Base-by-base conservation (phyloP, 257 asterid species). In the Nicotiana paniculata region DNA sequence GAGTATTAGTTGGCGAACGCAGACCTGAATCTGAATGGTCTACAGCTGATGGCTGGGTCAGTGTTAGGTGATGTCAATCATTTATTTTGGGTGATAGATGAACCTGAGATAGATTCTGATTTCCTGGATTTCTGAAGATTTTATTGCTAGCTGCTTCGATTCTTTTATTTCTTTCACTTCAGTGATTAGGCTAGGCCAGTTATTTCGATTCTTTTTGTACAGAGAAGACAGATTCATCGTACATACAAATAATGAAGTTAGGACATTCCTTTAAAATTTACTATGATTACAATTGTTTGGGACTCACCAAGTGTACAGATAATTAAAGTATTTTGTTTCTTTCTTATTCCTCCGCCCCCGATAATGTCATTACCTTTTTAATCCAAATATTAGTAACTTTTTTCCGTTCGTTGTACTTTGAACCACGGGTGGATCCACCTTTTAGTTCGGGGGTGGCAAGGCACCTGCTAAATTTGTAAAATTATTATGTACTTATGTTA, bases 1-100 rank as follows among this genome's bases (percentile, higher is more conserved):
- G 32, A 69, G 82, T 79, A 5, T 53, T 95, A 53, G 77, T 86
- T 11, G 32, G 64, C 32, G 83, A 86, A 54, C 70, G 74, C 9
- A 11, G 35, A 74, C 10, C 89, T 75, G 79, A 75, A 26, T 51
- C 88, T 39, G 77, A 89, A 85, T 91, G 97, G 95, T 86, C 93
- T 51, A 85, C 81, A 79, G 76, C 89, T 57, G 95, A 84, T 28
- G 95, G 85, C 53, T 95, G 98, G 98, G 77, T 93, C 87, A 86
- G 87, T 51, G 81, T 93, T 2, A 90, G 97, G 86, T 91, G 91
- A 91, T 72, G 86, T 43, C 75, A 79, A 51, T 21, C 74, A 62
- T 48, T 18, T 68, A 0, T 13, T 9, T 26, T n/a, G 5, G 26
- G 21, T 21, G 18, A 21, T 12, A 72, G 58, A 70, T 9, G 9